Conservation (phyloP, 2,329 filamentous ascomycete genomes). For the Pyricularia pennisetigena region DNA sequence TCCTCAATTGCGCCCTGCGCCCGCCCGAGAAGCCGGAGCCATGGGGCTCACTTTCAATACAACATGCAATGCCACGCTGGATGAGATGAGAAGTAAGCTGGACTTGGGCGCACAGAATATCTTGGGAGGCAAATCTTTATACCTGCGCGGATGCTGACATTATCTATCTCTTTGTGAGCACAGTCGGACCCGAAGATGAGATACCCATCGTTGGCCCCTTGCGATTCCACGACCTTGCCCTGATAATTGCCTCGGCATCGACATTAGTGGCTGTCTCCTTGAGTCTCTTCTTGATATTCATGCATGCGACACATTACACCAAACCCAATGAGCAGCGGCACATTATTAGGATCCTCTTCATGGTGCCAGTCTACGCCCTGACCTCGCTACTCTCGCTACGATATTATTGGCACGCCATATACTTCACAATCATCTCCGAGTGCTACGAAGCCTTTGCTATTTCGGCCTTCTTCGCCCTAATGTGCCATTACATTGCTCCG, state of each 20-base stretch:
- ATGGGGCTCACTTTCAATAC: slow-evolving; percentile 20
- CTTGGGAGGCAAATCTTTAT: not conserved
- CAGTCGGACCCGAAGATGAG: slow-evolving; percentile 36
- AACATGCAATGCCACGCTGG: slow-evolving; percentile 32
- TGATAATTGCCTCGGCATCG: slow-evolving; percentile 37
- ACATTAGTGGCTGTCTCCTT: slow-evolving; percentile 40
- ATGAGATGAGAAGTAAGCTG: slow-evolving; percentile 30
- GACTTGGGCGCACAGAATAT: not conserved
- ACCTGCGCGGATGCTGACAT: not conserved
- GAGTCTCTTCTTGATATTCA: slow-evolving; percentile 46
- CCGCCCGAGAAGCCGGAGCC: not conserved
- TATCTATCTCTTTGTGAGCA: slow-evolving; percentile 7
- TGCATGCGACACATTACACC: slow-evolving; percentile 51
- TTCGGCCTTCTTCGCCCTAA: slow-evolving; percentile 72
- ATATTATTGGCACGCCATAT: slow-evolving; percentile 69
- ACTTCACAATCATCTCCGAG: slow-evolving; percentile 71
- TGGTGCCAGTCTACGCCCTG: slow-evolving; percentile 73
- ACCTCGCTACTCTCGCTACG: slow-evolving; percentile 65
- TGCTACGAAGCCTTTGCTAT: slow-evolving; percentile 89
- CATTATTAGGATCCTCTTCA: slow-evolving; percentile 80
- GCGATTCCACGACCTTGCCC: slow-evolving; percentile 45
- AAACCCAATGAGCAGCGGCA: slow-evolving; percentile 50
- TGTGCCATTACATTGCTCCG: slow-evolving; percentile 73
- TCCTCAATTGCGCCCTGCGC: not conserved
- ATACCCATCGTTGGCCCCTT: slow-evolving; percentile 33